A percentile compares a stretch with the other conserved stretches of the same genome.
Conservation (phyloP, 768 basidiomycete species). For the Hebeloma cylindrosporum region DNA sequence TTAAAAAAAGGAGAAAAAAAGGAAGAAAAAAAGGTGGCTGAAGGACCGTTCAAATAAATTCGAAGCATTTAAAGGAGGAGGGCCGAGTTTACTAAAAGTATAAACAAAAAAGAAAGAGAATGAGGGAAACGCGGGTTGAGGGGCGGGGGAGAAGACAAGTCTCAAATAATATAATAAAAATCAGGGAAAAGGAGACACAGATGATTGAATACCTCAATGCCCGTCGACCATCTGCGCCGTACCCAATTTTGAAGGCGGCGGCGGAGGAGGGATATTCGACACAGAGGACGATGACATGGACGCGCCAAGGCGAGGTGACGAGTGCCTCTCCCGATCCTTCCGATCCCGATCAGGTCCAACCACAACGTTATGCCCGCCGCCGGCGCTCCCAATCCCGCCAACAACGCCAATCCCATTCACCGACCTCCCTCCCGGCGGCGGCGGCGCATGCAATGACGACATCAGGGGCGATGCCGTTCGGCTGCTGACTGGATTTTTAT, state of each 20-base stretch:
- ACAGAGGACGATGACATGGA: too few relatives aligned
- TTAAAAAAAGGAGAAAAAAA: too few relatives aligned
- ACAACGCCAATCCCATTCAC: slow-evolving; percentile 11
- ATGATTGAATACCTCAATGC: not conserved
- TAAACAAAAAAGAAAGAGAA: not conserved
- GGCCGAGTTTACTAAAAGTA: not conserved
- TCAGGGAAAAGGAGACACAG: not conserved
- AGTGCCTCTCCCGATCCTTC: slow-evolving; percentile 27
- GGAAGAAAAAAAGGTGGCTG: too few relatives aligned
- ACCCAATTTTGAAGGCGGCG: slow-evolving; percentile 42
- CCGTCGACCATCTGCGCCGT: slow-evolving; percentile 33
- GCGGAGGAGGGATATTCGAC: slow-evolving; percentile 24
- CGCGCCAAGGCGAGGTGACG: slow-evolving; percentile 29
- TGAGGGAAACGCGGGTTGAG: not conserved
- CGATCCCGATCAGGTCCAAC: slow-evolving; percentile 29
- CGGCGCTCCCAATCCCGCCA: too few relatives aligned
- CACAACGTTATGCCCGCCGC: slow-evolving; percentile 2
- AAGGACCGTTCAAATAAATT: not conserved
- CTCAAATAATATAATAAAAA: slow-evolving; percentile 5
- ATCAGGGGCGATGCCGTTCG: slow-evolving; percentile 34
- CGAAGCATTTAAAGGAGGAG: too few relatives aligned
- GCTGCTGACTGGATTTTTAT: slow-evolving; percentile 22
- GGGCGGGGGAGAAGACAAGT: not conserved
- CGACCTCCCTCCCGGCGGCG: slow-evolving; percentile 5
- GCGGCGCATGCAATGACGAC: slow-evolving; percentile 23